Evolutionary conservation across 768 basidiomycete species (phyloP).

Genomic region (Rhizopogon vulgaris): DNA sequence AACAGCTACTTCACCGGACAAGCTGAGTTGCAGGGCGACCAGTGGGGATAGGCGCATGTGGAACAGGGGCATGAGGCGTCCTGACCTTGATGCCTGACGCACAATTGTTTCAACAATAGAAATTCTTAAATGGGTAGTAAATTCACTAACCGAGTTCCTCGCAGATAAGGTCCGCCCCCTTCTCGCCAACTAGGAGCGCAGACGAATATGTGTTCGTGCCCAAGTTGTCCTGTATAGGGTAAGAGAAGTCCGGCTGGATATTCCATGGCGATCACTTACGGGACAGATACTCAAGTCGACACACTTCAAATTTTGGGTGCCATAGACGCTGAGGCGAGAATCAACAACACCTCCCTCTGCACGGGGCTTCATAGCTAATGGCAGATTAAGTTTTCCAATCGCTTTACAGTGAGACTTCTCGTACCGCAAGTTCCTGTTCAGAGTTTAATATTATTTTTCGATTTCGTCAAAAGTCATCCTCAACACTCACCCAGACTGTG

Average conservation of each 20-base stretch:
- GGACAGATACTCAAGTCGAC: constrained; percentile 70
- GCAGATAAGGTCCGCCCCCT: constrained; percentile 53
- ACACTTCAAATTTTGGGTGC: constrained; percentile 61
- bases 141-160: constrained; percentile 52
- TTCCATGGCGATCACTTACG: constrained; percentile 29
- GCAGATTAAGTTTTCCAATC: constrained; percentile 20
- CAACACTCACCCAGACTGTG: constrained; percentile 48
- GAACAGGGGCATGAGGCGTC: constrained; percentile 61
- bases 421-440: neutral
- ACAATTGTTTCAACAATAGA: constrained; percentile 4
- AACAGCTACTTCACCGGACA: constrained; percentile 5
- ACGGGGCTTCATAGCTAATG: constrained; percentile 59
- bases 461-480: constrained; percentile 8
- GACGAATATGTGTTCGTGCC: constrained; percentile 72
- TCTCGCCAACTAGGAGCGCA: constrained; percentile 64
- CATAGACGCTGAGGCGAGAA: constrained; percentile 55
- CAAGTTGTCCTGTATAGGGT: constrained; percentile 49
- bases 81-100: constrained; percentile 51
- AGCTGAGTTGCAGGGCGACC: constrained; percentile 45
- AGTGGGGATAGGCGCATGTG: constrained; percentile 56
- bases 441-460: neutral
- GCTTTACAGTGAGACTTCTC: constrained; percentile 32
- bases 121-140: neutral
- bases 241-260: neutral
- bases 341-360: constrained; percentile 65